Evolutionary conservation across 805 yeast genomes (phyloP).

Genomic region (Wickerhamomyces pijperi): DNA sequence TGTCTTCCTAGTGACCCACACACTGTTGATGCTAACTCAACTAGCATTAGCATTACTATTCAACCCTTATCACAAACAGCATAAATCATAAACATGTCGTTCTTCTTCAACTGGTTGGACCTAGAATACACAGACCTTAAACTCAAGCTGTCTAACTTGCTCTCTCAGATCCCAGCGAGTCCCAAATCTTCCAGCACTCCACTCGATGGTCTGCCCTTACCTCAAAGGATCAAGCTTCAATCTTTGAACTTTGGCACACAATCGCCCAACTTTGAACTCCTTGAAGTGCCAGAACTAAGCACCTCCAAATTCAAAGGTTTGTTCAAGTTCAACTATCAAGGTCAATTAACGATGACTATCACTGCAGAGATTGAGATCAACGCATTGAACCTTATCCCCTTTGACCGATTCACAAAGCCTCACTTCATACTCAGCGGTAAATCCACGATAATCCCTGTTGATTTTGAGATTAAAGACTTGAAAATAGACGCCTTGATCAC

Average conservation of each 20-base stretch:
- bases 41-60: too few species aligned
- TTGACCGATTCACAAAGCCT: conserved; percentile 18
- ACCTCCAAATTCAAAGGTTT: conserved; percentile 13
- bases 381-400: conserved; percentile 14
- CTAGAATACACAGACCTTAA: conserved; percentile 13
- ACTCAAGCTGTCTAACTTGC: conserved; percentile 4
- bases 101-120: conserved; percentile 15
- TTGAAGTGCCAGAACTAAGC: conserved; percentile 14
- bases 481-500: conserved; percentile 13
- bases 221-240: conserved; percentile 11
- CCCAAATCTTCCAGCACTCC: too few species aligned
- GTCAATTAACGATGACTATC: conserved; percentile 10
- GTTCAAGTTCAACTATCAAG: conserved; percentile 16
- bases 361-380: conserved; percentile 17
- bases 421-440: conserved; percentile 14
- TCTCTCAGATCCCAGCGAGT: too few species aligned
- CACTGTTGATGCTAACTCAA: too few species aligned
- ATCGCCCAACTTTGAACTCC: conserved; percentile 13
- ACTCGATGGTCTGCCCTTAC: conserved; percentile 10
- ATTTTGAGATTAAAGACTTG: conserved; percentile 10
- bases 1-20: too few species aligned
- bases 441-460: conserved; percentile 17
- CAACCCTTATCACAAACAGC: not conserved
- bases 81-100: conserved; percentile 10
- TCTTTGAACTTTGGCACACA: conserved; percentile 7